Conservation (phyloP, 108 stramenopile genomes). For the Aureococcus anophagefferens region DNA sequence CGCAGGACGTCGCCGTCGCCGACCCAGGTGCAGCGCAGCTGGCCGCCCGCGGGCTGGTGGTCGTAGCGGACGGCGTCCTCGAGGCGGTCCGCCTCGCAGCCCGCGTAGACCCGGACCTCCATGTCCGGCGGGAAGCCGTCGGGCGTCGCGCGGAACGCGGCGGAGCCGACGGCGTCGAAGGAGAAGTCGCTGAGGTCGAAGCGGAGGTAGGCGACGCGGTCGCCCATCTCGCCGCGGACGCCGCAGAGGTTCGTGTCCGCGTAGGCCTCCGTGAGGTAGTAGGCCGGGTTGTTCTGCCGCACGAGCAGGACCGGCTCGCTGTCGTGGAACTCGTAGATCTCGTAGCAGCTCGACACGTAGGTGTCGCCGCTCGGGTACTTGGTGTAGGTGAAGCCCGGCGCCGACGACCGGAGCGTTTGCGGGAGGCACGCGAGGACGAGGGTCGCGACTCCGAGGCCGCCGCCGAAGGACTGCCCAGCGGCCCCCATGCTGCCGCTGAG, state of each 20-base stretch:
- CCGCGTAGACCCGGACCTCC: neutral
- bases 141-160: neutral
- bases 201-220: neutral
- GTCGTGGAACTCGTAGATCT: neutral
- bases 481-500: too few relatives aligned
- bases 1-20: neutral
- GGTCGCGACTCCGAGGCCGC: too few relatives aligned
- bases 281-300: neutral
- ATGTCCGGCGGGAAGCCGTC: neutral
- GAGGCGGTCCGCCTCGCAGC: neutral
- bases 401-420: too few relatives aligned
- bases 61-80: neutral
- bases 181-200: neutral
- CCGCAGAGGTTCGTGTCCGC: neutral
- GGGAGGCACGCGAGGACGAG: too few relatives aligned
- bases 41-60: neutral
- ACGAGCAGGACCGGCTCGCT: neutral
- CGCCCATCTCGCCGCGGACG: neutral
- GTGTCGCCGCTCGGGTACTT: neutral
- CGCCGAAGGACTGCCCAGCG: too few relatives aligned
- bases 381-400: too few relatives aligned
- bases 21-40: neutral
- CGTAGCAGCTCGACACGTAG: neutral
- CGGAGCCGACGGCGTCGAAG: neutral
- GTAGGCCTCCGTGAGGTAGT: neutral